Base-by-base conservation (phyloP, 139 green algal genomes). In the Coelastrella sp. region DNA sequence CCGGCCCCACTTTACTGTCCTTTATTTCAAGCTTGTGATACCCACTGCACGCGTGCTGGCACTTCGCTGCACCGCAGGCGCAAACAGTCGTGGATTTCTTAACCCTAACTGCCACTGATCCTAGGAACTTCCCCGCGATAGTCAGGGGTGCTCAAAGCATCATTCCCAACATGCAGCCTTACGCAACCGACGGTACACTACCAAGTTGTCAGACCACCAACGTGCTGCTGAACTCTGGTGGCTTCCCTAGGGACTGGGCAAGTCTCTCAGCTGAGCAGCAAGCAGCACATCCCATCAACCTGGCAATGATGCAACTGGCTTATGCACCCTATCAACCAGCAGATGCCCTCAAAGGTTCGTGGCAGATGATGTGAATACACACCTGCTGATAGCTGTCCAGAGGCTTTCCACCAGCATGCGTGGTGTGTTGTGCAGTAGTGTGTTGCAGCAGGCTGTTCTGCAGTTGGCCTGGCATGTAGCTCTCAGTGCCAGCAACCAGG, bases 231-330 rank as follows among this genome's bases (percentile, higher is more conserved):
- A 74, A 60, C 80, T 58, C 16, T 47, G 80, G 80, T 22, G 60
- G 59, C 7, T 86, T 86, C 61, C 80, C 80, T 4, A 75, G n/a
- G 47, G 22, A n/a, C 61, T 86, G 80, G 80, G 61, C 58, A 2
- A 74, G 23, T 65, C 5, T 86, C 13, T 22, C 54, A 57, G 11
- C 60, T 19, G 57, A 86, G 22, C 58, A 86, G 8, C 80, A 86
- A 60, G 59, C 56, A 19, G 4, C 54, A 22, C 80, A 86, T 22
- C 80, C 80, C 60, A 75, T 86, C n/a, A 86, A 86, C 59, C 80
- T 86, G 8, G 80, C 75, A 8, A 86, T 86, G 80, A 76, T 86
- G 60, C 60, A 76, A 60, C 59, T 86, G 59, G 80, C 60, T 11
- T 57, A 74, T 76, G 60, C 60, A 59, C 22, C 73, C 14, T 86